Conservation (phyloP, 2,329 filamentous ascomycete genomes). For the Ascochyta viciae-villosae region DNA sequence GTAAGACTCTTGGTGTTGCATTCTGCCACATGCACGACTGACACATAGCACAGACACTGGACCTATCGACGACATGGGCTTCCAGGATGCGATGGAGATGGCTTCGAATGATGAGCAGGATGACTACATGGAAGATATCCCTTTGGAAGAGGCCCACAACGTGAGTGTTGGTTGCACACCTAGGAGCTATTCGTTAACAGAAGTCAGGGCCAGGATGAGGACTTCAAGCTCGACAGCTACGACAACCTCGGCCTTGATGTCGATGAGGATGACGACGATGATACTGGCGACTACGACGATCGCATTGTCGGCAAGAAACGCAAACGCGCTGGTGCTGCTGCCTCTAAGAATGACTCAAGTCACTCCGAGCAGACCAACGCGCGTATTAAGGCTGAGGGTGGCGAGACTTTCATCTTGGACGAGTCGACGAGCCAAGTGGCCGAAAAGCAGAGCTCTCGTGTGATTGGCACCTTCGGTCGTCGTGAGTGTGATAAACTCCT, state of each 20-base stretch:
- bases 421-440: conserved; percentile 22
- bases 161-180: conserved; percentile 1
- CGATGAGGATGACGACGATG: conserved; percentile 17
- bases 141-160: neutral
- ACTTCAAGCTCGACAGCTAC: conserved; percentile 29
- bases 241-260: conserved; percentile 9
- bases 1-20: conserved; percentile 12
- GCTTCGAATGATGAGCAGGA: conserved; percentile 14
- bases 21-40: neutral
- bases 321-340: conserved; percentile 23
- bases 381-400: conserved; percentile 19
- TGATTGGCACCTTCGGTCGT: conserved; percentile 35
- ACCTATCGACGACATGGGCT: conserved; percentile 9
- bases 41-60: conserved; percentile 16
- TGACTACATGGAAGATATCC: conserved; percentile 11
- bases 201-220: conserved; percentile 20
- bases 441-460: conserved; percentile 16
- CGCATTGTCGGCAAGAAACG: conserved; percentile 18
- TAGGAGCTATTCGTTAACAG: conserved; percentile 5
- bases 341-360: conserved; percentile 7
- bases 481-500: conserved; percentile 3
- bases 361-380: conserved; percentile 18
- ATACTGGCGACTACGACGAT: conserved; percentile 15
- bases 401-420: conserved; percentile 32
- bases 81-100: conserved; percentile 16